phyloP scores from a whole-genome alignment of 768 basidiomycete species.

The Mycena sanguinolenta region DNA sequence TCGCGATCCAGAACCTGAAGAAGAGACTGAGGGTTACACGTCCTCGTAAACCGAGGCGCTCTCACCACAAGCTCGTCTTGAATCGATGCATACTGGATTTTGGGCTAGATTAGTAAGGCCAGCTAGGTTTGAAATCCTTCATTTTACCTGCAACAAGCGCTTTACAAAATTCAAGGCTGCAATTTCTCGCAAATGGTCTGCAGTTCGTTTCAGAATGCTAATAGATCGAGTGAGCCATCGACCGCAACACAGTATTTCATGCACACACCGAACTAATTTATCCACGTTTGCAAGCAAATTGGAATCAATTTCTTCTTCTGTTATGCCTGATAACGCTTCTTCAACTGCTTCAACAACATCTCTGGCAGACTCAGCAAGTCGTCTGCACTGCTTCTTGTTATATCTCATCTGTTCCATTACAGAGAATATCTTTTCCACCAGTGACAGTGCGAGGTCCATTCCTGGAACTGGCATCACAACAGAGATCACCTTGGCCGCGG shows the following conservation, averaged over 20 bases:
- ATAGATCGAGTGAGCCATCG: neutral
- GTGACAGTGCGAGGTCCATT: constrained; percentile 5
- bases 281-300: constrained; percentile 3
- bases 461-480: neutral
- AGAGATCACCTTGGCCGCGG: neutral
- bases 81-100: constrained; percentile 6
- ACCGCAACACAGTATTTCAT: too few relatives aligned
- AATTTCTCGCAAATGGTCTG: constrained; percentile 7
- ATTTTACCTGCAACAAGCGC: neutral
- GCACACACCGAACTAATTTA: constrained; percentile 7
- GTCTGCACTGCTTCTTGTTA: constrained; percentile 15
- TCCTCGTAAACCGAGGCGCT: neutral
- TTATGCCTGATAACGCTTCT: constrained; percentile 7
- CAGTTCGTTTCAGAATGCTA: constrained; percentile 8
- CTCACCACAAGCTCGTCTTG: constrained; percentile 15
- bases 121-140: too few relatives aligned
- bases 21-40: neutral
- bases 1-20: constrained; percentile 15
- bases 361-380: constrained; percentile 9
- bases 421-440: constrained; percentile 8
- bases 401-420: constrained; percentile 13
- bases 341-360: constrained; percentile 17
- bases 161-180: constrained; percentile 10
- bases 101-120: too few relatives aligned
- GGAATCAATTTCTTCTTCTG: neutral